phyloP scores from a whole-genome alignment of 1,284 basidiomycete genomes.

The Heterobasidion occidentale region DNA sequence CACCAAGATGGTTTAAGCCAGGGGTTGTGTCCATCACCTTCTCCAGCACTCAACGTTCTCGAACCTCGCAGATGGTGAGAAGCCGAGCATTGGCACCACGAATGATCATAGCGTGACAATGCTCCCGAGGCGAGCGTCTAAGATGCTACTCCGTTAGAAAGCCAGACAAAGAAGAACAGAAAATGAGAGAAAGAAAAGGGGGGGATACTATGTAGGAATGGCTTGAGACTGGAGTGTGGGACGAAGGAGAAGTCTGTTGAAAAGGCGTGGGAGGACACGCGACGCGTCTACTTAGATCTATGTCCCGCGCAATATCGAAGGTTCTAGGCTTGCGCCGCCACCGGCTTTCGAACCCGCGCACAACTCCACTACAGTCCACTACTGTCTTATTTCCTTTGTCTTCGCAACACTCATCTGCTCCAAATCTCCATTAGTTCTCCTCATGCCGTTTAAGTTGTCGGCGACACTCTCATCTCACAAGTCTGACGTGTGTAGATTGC shows the following conservation, averaged over 20 bases:
- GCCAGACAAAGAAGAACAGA: too few relatives aligned
- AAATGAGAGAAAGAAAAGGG: too few relatives aligned
- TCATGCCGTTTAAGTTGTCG: constrained; percentile 81
- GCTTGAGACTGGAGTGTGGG: too few relatives aligned
- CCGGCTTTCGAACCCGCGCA: constrained; percentile 1
- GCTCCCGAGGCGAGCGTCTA: not conserved
- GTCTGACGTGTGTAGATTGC: constrained; percentile 53
- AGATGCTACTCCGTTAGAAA: not conserved
- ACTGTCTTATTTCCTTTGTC: not conserved
- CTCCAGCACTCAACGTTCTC: too few relatives aligned
- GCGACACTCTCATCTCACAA: constrained; percentile 66
- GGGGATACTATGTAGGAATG: too few relatives aligned
- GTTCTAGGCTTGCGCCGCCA: constrained; percentile 1
- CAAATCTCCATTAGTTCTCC: not conserved
- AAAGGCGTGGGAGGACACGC: not conserved
- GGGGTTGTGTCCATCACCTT: too few relatives aligned
- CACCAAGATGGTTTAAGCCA: not conserved
- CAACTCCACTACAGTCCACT: not conserved
- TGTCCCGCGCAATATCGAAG: constrained; percentile 1
- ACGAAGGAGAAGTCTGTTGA: too few relatives aligned
- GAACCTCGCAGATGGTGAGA: too few relatives aligned
- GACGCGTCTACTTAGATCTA: not conserved
- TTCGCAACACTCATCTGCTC: not conserved
- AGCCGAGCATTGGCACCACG: too few relatives aligned
- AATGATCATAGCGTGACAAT: constrained; percentile 1